Evolutionary conservation across 257 asterid genomes (phyloP).

Genomic region (Haberlea rhodopensis): DNA sequence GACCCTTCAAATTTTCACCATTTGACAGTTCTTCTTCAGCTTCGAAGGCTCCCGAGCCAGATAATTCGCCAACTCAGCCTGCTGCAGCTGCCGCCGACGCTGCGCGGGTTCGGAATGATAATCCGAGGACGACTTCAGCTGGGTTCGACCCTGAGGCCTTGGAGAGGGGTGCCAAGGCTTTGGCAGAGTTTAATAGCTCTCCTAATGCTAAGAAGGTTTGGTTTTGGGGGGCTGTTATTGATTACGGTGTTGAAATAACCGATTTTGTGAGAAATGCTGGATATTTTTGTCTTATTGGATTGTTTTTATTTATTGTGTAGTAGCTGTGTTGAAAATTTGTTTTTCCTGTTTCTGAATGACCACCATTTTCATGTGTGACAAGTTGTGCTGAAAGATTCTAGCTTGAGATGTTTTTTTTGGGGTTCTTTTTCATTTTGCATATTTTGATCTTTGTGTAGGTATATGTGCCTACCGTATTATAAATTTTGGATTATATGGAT

Average conservation of each 20-base stretch:
- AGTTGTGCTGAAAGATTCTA: not conserved
- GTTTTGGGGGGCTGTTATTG: conserved; percentile 3
- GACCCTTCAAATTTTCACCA: conserved; percentile 47
- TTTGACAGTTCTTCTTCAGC: conserved; percentile 42
- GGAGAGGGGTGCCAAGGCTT: conserved; percentile 68
- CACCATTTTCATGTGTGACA: not conserved
- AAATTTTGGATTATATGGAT: not conserved
- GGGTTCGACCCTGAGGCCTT: conserved; percentile 89
- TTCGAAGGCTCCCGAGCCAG: conserved; percentile 36
- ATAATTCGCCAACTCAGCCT: conserved; percentile 35
- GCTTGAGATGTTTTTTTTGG: conserved; percentile 4
- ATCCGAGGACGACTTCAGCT: conserved; percentile 76
- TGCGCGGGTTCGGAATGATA: conserved; percentile 54
- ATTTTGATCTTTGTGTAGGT: conserved; percentile 1
- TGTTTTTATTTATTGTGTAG: not conserved
- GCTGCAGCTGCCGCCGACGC: conserved; percentile 36
- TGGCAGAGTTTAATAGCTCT: conserved; percentile 47
- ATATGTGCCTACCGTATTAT: not conserved
- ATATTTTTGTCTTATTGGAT: not conserved
- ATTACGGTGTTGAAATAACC: not conserved
- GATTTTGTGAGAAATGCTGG: not conserved
- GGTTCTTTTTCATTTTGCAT: conserved; percentile 1
- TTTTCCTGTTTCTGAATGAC: too few species aligned
- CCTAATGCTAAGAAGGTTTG: conserved; percentile 59
- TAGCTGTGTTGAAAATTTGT: not conserved